Percentiles rank a stretch among this genome's conserved stretches.
These are phyloP conservation scores for Clarireedia homoeocarpa DNA, from an alignment of 2,329 filamentous ascomycete species.

Conservation along the genomic window DNA sequence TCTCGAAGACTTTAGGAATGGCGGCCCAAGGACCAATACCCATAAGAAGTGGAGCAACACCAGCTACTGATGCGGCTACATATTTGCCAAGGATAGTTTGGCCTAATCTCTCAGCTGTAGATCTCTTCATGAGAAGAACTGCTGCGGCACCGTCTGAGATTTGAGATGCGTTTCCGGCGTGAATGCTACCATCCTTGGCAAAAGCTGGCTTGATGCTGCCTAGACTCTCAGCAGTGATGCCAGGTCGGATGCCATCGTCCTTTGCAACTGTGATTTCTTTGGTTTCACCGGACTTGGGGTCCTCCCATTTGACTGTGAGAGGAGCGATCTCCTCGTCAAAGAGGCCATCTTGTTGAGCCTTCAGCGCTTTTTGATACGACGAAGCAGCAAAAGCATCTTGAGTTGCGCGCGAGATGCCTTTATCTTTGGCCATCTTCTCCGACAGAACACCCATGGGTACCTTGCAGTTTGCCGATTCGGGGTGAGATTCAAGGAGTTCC, in stretches of 20 bases:
- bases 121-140: constrained; percentile 91
- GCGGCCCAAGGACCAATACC: constrained; percentile 92
- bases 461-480: constrained; percentile 89
- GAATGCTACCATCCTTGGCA: constrained; percentile 84
- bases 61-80: constrained; percentile 75
- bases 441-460: constrained; percentile 93
- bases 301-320: constrained; percentile 76
- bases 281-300: constrained; percentile 83
- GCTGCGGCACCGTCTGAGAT: constrained; percentile 94
- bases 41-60: constrained; percentile 91
- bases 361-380: constrained; percentile 83
- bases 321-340: constrained; percentile 90
- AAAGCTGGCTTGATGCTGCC: constrained; percentile 87
- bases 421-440: constrained; percentile 89
- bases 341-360: constrained; percentile 79
- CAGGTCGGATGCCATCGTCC: constrained; percentile 81
- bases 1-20: constrained; percentile 84
- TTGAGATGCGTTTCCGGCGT: constrained; percentile 93
- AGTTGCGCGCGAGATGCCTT: constrained; percentile 57
- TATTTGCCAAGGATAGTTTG: constrained; percentile 91
- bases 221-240: constrained; percentile 83
- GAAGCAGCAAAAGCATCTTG: constrained; percentile 94
- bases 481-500: constrained; percentile 72
- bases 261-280: constrained; percentile 74
- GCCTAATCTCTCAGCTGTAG: constrained; percentile 78